Conservation (phyloP, 2,329 filamentous ascomycete species). For the Rhynchosporium secalis region DNA sequence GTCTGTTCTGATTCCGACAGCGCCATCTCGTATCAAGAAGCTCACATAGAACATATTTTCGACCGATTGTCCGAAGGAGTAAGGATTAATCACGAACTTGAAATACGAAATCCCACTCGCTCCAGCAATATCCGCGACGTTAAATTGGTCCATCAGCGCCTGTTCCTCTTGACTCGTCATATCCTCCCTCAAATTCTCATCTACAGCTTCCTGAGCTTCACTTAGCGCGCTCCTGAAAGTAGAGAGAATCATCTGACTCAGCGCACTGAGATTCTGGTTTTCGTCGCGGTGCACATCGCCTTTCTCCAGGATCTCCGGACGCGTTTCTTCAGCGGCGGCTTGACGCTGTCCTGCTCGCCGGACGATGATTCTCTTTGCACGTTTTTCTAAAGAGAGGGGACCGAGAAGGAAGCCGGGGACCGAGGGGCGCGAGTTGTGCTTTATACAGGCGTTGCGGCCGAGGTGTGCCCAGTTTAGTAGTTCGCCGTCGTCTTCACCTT, state of each 20-base stretch:
- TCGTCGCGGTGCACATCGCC: conserved; percentile 73
- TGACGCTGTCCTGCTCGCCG: conserved; percentile 67
- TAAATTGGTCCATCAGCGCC: conserved; percentile 62
- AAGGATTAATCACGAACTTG: conserved; percentile 85
- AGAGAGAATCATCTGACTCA: conserved; percentile 75
- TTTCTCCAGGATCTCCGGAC: conserved; percentile 74
- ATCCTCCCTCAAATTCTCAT: conserved; percentile 46
- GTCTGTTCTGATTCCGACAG: conserved; percentile 72
- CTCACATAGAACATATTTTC: conserved; percentile 97
- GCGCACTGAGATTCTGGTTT: conserved; percentile 74
- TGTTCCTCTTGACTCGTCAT: conserved; percentile 48
- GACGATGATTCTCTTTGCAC: conserved; percentile 67
- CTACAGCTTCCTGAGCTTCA: conserved; percentile 38
- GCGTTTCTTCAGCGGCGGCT: conserved; percentile 66
- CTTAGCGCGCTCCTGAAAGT: neutral
- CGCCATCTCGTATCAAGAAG: conserved; percentile 88
- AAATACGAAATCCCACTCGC: conserved; percentile 76
- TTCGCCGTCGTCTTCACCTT: conserved; percentile 69
- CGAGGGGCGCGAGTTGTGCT: conserved; percentile 70
- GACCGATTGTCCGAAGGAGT: conserved; percentile 88
- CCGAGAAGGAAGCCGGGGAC: conserved; percentile 84
- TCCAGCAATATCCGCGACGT: conserved; percentile 53
- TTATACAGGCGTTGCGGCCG: conserved; percentile 74
- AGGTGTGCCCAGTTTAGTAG: conserved; percentile 84
- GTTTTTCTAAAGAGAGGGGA: conserved; percentile 86